Evolutionary conservation across 106 monocot genomes (phyloP).

Genomic region (Allium cepa): DNA sequence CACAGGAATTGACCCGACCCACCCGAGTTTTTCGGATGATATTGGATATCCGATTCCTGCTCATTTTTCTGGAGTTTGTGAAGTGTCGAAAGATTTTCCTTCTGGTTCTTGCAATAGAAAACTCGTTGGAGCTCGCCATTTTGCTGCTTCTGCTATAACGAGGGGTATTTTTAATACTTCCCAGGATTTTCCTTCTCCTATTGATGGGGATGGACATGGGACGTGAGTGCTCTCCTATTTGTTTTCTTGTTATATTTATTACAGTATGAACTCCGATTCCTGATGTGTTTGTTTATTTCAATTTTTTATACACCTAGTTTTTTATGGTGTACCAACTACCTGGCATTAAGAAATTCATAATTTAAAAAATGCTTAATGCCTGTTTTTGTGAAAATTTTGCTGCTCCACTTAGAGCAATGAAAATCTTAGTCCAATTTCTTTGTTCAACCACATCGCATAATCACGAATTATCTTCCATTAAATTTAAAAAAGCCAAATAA

Average conservation of each 20-base stretch:
- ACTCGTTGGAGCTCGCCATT: constrained; percentile 93
- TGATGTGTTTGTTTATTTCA: not conserved
- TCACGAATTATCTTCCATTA: too few relatives aligned
- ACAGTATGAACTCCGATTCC: too few relatives aligned
- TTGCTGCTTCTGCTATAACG: constrained; percentile 94
- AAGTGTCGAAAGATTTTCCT: constrained; percentile 92
- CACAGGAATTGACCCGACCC: constrained; percentile 91
- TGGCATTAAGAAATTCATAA: too few relatives aligned
- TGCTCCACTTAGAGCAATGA: too few relatives aligned
- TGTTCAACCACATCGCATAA: too few relatives aligned
- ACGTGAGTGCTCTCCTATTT: constrained; percentile 46
- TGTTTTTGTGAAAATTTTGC: too few relatives aligned
- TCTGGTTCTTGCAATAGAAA: constrained; percentile 97
- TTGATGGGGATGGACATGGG: constrained; percentile 98
- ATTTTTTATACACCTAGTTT: not conserved
- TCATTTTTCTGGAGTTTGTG: constrained; percentile 86
- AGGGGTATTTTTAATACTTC: constrained; percentile 86
- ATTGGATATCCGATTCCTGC: constrained; percentile 55
- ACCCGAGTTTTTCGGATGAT: constrained; percentile 78
- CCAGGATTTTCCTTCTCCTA: constrained; percentile 84
- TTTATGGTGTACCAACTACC: not conserved
- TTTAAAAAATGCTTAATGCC: too few relatives aligned
- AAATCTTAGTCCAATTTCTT: too few relatives aligned
- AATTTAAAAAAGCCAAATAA: too few relatives aligned
- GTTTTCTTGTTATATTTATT: not conserved